These are phyloP conservation scores for Wallacemonas sp. DNA, from an alignment of 208 protist species.

Conservation along the genomic window DNA sequence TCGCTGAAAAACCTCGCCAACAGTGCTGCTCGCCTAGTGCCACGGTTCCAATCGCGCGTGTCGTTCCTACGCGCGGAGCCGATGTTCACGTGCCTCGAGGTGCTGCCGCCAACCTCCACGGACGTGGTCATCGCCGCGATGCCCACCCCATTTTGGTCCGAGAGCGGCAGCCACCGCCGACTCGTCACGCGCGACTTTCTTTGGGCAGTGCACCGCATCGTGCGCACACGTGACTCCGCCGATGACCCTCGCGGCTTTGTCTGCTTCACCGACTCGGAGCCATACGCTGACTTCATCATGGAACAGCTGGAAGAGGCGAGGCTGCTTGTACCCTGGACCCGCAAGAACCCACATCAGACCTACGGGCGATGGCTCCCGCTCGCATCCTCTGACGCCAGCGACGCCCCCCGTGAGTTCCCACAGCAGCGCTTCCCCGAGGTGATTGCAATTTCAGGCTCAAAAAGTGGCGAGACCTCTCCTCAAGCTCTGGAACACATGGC, in stretches of 20 bases:
- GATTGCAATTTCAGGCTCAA: constrained; percentile 49
- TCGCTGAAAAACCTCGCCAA: constrained; percentile 49
- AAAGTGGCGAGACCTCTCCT: constrained; percentile 38
- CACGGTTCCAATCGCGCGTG: constrained; percentile 29
- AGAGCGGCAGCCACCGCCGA: constrained; percentile 59
- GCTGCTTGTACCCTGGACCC: constrained; percentile 77
- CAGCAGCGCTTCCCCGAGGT: constrained; percentile 38
- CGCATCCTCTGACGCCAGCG: background rate
- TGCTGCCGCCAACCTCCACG: constrained; percentile 39
- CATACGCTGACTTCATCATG: constrained; percentile 81
- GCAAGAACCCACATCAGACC: constrained; percentile 54
- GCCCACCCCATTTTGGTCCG: constrained; percentile 72
- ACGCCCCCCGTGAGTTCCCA: constrained; percentile 32
- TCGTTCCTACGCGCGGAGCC: constrained; percentile 76
- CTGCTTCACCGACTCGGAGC: constrained; percentile 72
- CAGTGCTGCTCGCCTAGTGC: constrained; percentile 34
- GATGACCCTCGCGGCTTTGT: constrained; percentile 73
- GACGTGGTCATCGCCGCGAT: constrained; percentile 76
- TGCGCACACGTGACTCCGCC: constrained; percentile 27
- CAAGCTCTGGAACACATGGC: constrained; percentile 36
- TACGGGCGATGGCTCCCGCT: constrained; percentile 47
- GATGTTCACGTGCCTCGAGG: constrained; percentile 58
- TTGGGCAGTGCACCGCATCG: constrained; percentile 49
- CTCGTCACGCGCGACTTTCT: constrained; percentile 72
- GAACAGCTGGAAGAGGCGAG: constrained; percentile 81